These are phyloP conservation scores for Verbena officinalis DNA, from an alignment of 257 asterid species.

Conservation along the genomic window DNA sequence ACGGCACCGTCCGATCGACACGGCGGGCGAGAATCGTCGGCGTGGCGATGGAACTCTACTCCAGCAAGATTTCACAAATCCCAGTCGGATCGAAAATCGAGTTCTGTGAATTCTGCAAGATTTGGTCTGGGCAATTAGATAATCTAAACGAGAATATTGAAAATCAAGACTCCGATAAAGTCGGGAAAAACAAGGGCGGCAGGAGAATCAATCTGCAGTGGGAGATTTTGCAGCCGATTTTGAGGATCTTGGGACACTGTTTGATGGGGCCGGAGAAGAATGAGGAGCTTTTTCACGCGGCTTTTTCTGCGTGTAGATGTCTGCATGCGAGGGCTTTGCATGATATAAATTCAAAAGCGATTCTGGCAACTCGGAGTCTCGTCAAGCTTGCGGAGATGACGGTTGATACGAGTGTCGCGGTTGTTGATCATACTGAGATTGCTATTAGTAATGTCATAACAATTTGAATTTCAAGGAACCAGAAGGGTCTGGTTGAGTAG, in stretches of 20 bases:
- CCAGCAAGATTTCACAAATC: constrained; percentile 45
- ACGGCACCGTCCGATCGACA: constrained; percentile 65
- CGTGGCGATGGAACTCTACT: constrained; percentile 67
- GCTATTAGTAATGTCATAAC: constrained; percentile 42
- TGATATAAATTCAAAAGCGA: constrained; percentile 70
- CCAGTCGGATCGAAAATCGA: constrained; percentile 75
- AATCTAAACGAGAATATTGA: background rate
- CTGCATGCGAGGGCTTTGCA: constrained; percentile 61
- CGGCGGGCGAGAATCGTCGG: constrained; percentile 70
- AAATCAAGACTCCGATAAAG: constrained; percentile 2
- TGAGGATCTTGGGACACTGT: constrained; percentile 81
- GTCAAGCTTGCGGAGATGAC: constrained; percentile 55
- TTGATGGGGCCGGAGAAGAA: constrained; percentile 48
- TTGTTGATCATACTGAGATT: constrained; percentile 73
- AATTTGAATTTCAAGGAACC: constrained; percentile 30
- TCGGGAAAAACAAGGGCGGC: constrained; percentile 16
- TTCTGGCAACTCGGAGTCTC: constrained; percentile 71
- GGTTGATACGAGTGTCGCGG: constrained; percentile 9
- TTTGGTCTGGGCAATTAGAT: constrained; percentile 55
- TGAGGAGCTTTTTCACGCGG: constrained; percentile 49
- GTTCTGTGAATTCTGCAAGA: constrained; percentile 65
- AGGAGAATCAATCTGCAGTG: constrained; percentile 63
- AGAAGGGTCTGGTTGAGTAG: no score
- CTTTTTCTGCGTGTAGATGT: constrained; percentile 55
- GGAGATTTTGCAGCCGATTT: constrained; percentile 73